Conservation (phyloP, 2,329 filamentous ascomycete species). For the Rosellinia necatrix region DNA sequence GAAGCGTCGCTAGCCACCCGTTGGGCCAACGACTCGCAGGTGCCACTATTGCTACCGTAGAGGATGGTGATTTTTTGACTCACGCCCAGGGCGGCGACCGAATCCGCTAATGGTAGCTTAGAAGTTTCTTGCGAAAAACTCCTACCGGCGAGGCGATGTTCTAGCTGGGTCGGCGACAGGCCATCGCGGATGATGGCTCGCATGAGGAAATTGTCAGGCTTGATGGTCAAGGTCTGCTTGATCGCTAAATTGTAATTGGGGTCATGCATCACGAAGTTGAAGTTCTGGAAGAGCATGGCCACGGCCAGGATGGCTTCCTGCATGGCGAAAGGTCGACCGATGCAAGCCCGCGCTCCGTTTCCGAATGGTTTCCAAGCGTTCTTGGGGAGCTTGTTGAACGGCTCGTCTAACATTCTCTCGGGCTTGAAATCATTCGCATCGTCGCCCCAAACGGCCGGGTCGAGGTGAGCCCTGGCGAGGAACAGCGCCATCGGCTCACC, state of each 20-base stretch:
- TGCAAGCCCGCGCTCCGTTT: constrained; percentile 71
- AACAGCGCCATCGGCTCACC: constrained; percentile 56
- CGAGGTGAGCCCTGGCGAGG: constrained; percentile 60
- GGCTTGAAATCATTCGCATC: constrained; percentile 70
- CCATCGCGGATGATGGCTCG: constrained; percentile 52
- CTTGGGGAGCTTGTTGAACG: constrained; percentile 67
- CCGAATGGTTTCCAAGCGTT: constrained; percentile 77
- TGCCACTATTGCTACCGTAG: constrained; percentile 76
- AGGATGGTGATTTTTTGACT: constrained; percentile 64
- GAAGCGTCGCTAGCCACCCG: constrained; percentile 63
- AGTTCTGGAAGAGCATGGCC: constrained; percentile 62
- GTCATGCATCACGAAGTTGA: constrained; percentile 63
- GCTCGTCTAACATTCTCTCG: constrained; percentile 72
- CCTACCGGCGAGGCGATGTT: constrained; percentile 49
- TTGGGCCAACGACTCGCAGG: constrained; percentile 72
- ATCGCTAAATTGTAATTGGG: constrained; percentile 54
- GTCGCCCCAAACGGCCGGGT: constrained; percentile 67
- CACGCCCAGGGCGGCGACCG: constrained; percentile 6
- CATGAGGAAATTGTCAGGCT: constrained; percentile 58
- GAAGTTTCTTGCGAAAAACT: constrained; percentile 19
- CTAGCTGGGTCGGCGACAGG: constrained; percentile 52
- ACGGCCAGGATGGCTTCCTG: constrained; percentile 69
- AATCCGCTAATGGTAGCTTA: constrained; percentile 13
- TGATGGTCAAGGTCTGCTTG: constrained; percentile 54
- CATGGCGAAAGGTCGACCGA: constrained; percentile 75